Evolutionary conservation across 2,329 filamentous ascomycete genomes (phyloP).

Genomic region (Stemphylium vesicarium): DNA sequence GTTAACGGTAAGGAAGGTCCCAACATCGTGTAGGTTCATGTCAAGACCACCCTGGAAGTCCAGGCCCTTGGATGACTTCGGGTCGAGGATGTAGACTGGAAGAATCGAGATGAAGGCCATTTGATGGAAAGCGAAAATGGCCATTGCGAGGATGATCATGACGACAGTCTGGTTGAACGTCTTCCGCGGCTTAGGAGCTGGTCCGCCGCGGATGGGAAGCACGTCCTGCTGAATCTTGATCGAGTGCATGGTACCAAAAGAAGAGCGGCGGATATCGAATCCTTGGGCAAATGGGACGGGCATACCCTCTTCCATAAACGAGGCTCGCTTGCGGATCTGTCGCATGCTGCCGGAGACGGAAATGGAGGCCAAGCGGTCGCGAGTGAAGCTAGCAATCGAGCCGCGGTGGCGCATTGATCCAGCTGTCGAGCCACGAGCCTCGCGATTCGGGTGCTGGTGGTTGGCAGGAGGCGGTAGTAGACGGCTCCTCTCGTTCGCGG

Average conservation of each 20-base stretch:
- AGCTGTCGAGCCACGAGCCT: conserved; percentile 34
- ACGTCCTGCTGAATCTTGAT: conserved; percentile 40
- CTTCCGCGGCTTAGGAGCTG: conserved; percentile 22
- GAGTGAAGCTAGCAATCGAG: conserved; percentile 33
- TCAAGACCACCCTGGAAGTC: conserved; percentile 67
- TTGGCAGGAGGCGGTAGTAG: conserved; percentile 53
- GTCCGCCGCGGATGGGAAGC: conserved; percentile 26
- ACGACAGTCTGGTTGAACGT: conserved; percentile 71
- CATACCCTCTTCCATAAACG: conserved; percentile 47
- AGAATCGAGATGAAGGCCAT: conserved; percentile 93
- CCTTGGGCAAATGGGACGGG: conserved; percentile 40
- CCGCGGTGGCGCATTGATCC: conserved; percentile 33
- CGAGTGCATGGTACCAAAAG: conserved; percentile 48
- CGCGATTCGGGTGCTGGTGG: conserved; percentile 54
- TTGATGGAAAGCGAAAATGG: conserved; percentile 84
- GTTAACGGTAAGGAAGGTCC: conserved; percentile 71
- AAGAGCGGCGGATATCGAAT: conserved; percentile 46
- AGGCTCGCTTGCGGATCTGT: conserved; percentile 44
- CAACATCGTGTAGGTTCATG: conserved; percentile 68
- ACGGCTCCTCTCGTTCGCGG: conserved; percentile 68
- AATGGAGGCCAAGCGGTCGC: conserved; percentile 35
- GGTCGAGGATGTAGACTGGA: conserved; percentile 90
- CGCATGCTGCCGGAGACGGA: conserved; percentile 41
- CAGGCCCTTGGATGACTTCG: conserved; percentile 49
- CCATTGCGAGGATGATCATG: conserved; percentile 79